A percentile compares a stretch with the other conserved stretches of the same genome.
phyloP scores from a whole-genome alignment of 2,329 filamentous ascomycete genomes.

The Cladophialophora psammophila region DNA sequence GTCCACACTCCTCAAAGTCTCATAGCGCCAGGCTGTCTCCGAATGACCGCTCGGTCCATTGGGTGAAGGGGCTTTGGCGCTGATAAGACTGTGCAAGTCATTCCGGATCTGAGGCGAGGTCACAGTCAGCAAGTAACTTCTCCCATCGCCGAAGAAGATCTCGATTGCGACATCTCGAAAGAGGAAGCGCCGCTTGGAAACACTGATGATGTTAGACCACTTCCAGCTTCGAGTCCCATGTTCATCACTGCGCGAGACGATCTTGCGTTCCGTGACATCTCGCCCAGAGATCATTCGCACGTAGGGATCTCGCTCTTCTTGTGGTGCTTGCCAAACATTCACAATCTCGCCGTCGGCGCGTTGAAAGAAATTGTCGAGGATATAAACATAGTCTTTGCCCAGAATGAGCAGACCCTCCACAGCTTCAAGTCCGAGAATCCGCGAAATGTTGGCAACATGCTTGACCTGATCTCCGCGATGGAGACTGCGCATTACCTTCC shows the following conservation, averaged over 20 bases:
- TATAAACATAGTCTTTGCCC: conserved; percentile 88
- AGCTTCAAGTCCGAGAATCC: conserved; percentile 90
- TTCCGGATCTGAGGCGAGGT: conserved; percentile 77
- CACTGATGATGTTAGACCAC: conserved; percentile 92
- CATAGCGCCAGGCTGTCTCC: conserved; percentile 91
- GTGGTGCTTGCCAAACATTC: conserved; percentile 90
- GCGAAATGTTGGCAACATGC: conserved; percentile 92
- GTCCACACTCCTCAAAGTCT: conserved; percentile 75
- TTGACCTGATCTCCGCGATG: conserved; percentile 91
- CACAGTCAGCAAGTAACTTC: conserved; percentile 90
- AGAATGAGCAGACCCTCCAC: conserved; percentile 93
- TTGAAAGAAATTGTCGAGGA: conserved; percentile 97
- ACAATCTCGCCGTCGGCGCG: conserved; percentile 95
- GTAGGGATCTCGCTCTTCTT: conserved; percentile 92
- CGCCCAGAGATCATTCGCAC: conserved; percentile 89
- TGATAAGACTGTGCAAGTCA: conserved; percentile 78
- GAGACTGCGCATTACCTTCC: conserved; percentile 94
- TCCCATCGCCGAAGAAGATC: conserved; percentile 94
- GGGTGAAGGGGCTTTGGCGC: conserved; percentile 71
- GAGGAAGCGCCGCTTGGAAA: conserved; percentile 93
- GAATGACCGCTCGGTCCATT: conserved; percentile 71
- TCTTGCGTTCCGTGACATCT: conserved; percentile 66
- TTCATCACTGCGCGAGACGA: conserved; percentile 61
- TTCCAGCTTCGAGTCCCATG: conserved; percentile 90
- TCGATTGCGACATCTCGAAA: conserved; percentile 97